Evolutionary conservation across 2,329 filamentous ascomycete genomes (phyloP).

Genomic region (Claviceps sp.): DNA sequence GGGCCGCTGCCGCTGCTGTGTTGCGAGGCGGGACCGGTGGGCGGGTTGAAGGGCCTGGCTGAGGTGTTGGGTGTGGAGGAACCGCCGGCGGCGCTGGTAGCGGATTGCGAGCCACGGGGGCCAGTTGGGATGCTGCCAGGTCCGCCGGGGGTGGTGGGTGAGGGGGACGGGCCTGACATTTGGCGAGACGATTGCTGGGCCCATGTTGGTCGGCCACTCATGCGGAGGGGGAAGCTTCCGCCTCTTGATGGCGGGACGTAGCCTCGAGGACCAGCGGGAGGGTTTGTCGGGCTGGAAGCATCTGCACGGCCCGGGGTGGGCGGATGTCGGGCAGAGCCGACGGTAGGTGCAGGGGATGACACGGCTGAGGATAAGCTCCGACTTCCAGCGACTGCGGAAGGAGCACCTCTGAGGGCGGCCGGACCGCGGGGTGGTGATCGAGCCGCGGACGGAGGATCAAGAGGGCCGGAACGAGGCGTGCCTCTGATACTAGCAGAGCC

Average conservation of each 20-base stretch:
- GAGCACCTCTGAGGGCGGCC: slow-evolving; percentile 31
- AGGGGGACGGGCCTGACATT: slow-evolving; percentile 20
- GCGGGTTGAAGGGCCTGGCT: slow-evolving; percentile 39
- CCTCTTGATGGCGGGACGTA: slow-evolving; percentile 32
- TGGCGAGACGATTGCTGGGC: slow-evolving; percentile 19
- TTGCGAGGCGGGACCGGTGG: slow-evolving; percentile 38
- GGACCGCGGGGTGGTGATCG: slow-evolving; percentile 42
- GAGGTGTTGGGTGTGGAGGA: slow-evolving; percentile 26
- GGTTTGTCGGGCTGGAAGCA: slow-evolving; percentile 31
- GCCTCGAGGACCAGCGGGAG: slow-evolving; percentile 41
- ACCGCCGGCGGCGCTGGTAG: slow-evolving; percentile 15
- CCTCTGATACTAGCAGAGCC: slow-evolving; percentile 16
- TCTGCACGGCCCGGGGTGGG: slow-evolving; percentile 25
- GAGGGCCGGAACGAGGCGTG: slow-evolving; percentile 13
- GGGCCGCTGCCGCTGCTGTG: slow-evolving; percentile 19
- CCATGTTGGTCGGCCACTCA: slow-evolving; percentile 34
- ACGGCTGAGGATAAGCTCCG: slow-evolving; percentile 26
- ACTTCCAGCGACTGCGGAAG: slow-evolving; percentile 25
- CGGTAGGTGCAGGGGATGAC: slow-evolving; percentile 21
- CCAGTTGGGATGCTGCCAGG: slow-evolving; percentile 33
- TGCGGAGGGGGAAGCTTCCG: slow-evolving; percentile 29
- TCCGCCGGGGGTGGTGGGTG: slow-evolving; percentile 27
- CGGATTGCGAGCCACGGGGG: slow-evolving; percentile 22
- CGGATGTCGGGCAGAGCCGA: slow-evolving; percentile 15
- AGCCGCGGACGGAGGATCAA: slow-evolving; percentile 15